Percentiles rank a stretch among this genome's conserved stretches.
Evolutionary conservation across 371 early-diverging fungal genomes (phyloP).

Genomic region (Fennellomyces sp.): DNA sequence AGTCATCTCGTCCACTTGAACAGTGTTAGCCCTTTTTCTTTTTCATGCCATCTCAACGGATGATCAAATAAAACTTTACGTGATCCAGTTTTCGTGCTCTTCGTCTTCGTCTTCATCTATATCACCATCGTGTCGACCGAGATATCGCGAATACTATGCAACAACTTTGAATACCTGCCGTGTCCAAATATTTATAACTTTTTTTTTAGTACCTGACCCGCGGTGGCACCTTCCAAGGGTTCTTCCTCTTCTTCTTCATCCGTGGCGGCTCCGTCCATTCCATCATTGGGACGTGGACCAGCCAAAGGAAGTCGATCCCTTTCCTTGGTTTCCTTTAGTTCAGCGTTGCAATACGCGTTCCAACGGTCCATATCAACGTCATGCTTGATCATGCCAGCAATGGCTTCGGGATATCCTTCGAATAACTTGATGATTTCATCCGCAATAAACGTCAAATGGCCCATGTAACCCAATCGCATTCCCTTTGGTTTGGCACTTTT

Average conservation of each 20-base stretch:
- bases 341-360: conserved; percentile 82
- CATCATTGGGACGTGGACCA: conserved; percentile 74
- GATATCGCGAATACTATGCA: conserved; percentile 20
- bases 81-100: conserved; percentile 34
- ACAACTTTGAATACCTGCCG: not conserved
- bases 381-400: conserved; percentile 58
- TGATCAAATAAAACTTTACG: conserved; percentile 15
- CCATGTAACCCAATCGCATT: conserved; percentile 96
- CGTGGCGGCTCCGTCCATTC: conserved; percentile 15
- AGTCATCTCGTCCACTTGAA: conserved; percentile 34
- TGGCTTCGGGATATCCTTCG: conserved; percentile 67
- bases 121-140: conserved; percentile 18
- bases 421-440: conserved; percentile 91
- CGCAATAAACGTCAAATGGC: conserved; percentile 93
- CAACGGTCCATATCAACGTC: conserved; percentile 79
- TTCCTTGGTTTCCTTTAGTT: conserved; percentile 83
- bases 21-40: too few relatives aligned
- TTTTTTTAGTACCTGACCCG: conserved; percentile 16
- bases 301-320: conserved; percentile 90
- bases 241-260: conserved; percentile 34
- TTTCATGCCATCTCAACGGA: too few relatives aligned
- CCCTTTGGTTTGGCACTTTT: conserved; percentile 77
- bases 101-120: conserved; percentile 33
- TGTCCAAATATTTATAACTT: not conserved
- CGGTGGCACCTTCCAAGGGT: conserved; percentile 19